Conservation (phyloP, 1,284 basidiomycete species). For the Trametes sp. region DNA sequence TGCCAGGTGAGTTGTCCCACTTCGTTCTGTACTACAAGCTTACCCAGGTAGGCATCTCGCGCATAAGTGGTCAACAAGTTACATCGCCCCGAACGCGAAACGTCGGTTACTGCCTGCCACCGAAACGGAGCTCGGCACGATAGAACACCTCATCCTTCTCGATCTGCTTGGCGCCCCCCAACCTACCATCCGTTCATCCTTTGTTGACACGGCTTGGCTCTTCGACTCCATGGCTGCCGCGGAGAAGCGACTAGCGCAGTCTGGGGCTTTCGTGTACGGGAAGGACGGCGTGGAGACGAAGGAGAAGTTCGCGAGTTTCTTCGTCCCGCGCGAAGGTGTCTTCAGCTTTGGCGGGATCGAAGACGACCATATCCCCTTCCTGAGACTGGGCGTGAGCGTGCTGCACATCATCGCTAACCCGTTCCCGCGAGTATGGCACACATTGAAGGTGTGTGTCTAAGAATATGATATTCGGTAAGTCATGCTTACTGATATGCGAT, state of each 20-base stretch:
- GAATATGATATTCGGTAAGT: background rate
- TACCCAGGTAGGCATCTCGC: slow-evolving; percentile 78
- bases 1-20: slow-evolving; percentile 64
- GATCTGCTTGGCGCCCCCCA: slow-evolving; percentile 84
- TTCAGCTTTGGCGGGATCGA: slow-evolving; percentile 72
- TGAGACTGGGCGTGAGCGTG: slow-evolving; percentile 84
- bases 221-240: slow-evolving; percentile 76
- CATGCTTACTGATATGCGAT: background rate
- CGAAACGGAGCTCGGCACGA: slow-evolving; percentile 73
- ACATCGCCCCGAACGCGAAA: slow-evolving; percentile 64
- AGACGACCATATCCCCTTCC: slow-evolving; percentile 96
- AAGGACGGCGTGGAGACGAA: slow-evolving; percentile 51
- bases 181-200: slow-evolving; percentile 82
- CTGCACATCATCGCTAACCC: slow-evolving; percentile 92
- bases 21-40: background rate
- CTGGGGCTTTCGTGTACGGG: slow-evolving; percentile 61
- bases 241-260: slow-evolving; percentile 71
- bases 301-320: slow-evolving; percentile 66
- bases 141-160: slow-evolving; percentile 90
- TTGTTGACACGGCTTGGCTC: slow-evolving; percentile 90
- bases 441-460: slow-evolving; percentile 59
- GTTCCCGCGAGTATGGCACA: slow-evolving; percentile 95
- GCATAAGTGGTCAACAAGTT: slow-evolving; percentile 79
- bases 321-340: slow-evolving; percentile 54
- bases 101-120: slow-evolving; percentile 63